These are phyloP conservation scores for Sphaerosporella brunnea DNA, from an alignment of 495 filamentous ascomycete species.

Conservation along the genomic window DNA sequence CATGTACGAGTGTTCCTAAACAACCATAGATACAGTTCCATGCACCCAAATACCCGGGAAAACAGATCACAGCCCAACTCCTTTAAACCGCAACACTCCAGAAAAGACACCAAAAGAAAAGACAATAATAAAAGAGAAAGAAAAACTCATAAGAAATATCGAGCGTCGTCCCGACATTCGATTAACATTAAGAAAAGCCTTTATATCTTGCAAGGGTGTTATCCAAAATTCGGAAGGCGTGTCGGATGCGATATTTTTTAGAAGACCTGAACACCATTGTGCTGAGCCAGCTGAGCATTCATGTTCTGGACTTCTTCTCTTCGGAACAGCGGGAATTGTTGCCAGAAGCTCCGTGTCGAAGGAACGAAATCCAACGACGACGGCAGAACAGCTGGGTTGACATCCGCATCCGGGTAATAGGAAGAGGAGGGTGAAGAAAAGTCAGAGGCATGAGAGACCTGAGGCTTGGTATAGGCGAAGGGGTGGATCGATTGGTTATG, in stretches of 20 bases:
- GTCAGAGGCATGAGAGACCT: neutral
- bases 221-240: neutral
- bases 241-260: neutral
- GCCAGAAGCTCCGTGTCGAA: slow-evolving; percentile 6
- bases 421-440: neutral
- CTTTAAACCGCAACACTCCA: slow-evolving; percentile 2
- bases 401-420: slow-evolving; percentile 9
- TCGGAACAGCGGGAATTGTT: slow-evolving; percentile 7
- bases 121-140: slow-evolving; percentile 25
- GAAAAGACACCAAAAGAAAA: slow-evolving; percentile 4
- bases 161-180: neutral
- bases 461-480: neutral
- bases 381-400: slow-evolving; percentile 12
- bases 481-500: slow-evolving; percentile 4
- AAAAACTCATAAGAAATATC: neutral
- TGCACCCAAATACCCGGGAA: neutral
- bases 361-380: neutral
- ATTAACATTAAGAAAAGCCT: slow-evolving; percentile 1
- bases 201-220: too few relatives aligned
- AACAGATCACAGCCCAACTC: slow-evolving; percentile 1
- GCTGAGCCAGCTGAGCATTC: slow-evolving; percentile 1
- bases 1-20: neutral
- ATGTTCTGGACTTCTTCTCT: slow-evolving; percentile 1
- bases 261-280: slow-evolving; percentile 4
- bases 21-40: neutral